Conservation (phyloP, 805 yeast species). For the Nakazawaea ishiwadae region DNA sequence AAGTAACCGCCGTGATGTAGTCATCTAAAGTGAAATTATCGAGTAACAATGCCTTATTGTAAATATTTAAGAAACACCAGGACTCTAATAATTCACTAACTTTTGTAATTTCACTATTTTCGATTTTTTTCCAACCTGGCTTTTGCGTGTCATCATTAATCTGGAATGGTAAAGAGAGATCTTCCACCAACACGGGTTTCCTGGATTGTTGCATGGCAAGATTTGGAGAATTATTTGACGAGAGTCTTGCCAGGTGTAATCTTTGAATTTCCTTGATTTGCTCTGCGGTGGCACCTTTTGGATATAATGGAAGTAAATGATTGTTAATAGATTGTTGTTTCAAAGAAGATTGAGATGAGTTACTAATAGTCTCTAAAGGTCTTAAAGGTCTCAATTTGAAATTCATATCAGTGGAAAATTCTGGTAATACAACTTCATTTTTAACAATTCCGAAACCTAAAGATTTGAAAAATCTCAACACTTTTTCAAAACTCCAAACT, state of each 20-base stretch:
- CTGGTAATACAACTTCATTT: background rate
- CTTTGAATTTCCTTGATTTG: slow-evolving; percentile 1
- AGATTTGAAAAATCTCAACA: slow-evolving; percentile 48
- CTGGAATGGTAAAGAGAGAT: slow-evolving; percentile 25
- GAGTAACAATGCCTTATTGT: slow-evolving; percentile 56
- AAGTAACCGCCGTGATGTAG: slow-evolving; percentile 51
- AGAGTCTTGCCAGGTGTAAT: slow-evolving; percentile 1
- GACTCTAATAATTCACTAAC: slow-evolving; percentile 50
- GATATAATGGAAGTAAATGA: slow-evolving; percentile 7
- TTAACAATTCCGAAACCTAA: slow-evolving; percentile 33
- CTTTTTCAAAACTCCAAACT: slow-evolving; percentile 59
- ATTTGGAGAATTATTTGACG: too few relatives aligned
- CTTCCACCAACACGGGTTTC: slow-evolving; percentile 20
- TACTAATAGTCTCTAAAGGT: background rate
- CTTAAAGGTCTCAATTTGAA: slow-evolving; percentile 1
- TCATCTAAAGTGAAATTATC: slow-evolving; percentile 81
- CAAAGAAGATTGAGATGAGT: slow-evolving; percentile 1
- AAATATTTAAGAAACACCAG: slow-evolving; percentile 75
- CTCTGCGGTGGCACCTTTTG: slow-evolving; percentile 10
- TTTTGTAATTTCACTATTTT: slow-evolving; percentile 16
- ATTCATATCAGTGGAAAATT: background rate
- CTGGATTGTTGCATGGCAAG: background rate
- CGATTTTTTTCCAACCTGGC: slow-evolving; percentile 23
- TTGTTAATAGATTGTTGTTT: slow-evolving; percentile 12
- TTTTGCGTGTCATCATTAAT: slow-evolving; percentile 14